phyloP scores from a whole-genome alignment of 106 monocot species.

The Ottelia alismoides region DNA sequence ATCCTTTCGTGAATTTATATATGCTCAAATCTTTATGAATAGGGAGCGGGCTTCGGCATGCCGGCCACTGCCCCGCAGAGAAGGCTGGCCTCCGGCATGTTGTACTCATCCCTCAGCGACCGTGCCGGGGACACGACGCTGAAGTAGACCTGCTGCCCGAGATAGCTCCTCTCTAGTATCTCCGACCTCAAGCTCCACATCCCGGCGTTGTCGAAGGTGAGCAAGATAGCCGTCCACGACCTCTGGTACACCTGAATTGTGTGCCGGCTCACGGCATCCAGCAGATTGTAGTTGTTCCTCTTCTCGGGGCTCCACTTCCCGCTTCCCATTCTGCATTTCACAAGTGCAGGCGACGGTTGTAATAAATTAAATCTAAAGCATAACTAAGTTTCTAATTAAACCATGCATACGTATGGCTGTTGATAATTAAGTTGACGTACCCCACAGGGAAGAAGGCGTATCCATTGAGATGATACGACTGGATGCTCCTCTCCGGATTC shows the following conservation, averaged over 20 bases:
- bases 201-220: conserved; percentile 52
- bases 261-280: conserved; percentile 52
- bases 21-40: too few species aligned
- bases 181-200: conserved; percentile 58
- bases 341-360: too few species aligned
- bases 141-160: conserved; percentile 63
- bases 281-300: conserved; percentile 37
- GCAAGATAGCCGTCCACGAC: conserved; percentile 55
- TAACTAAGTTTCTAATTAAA: not conserved
- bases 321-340: conserved; percentile 34
- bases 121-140: conserved; percentile 47
- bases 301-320: conserved; percentile 40
- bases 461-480: conserved; percentile 45
- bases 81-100: conserved; percentile 24
- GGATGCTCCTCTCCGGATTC: conserved; percentile 39
- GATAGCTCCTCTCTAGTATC: conserved; percentile 36
- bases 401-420: not conserved
- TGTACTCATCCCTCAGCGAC: conserved; percentile 65
- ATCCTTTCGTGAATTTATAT: too few species aligned
- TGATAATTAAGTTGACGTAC: conserved; percentile 5
- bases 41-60: conserved; percentile 40
- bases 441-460: conserved; percentile 57
- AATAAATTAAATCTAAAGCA: not conserved
- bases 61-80: conserved; percentile 31
- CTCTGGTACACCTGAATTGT: conserved; percentile 50